These are phyloP conservation scores for Poronia punctata DNA, from an alignment of 495 filamentous ascomycete species.

Conservation along the genomic window DNA sequence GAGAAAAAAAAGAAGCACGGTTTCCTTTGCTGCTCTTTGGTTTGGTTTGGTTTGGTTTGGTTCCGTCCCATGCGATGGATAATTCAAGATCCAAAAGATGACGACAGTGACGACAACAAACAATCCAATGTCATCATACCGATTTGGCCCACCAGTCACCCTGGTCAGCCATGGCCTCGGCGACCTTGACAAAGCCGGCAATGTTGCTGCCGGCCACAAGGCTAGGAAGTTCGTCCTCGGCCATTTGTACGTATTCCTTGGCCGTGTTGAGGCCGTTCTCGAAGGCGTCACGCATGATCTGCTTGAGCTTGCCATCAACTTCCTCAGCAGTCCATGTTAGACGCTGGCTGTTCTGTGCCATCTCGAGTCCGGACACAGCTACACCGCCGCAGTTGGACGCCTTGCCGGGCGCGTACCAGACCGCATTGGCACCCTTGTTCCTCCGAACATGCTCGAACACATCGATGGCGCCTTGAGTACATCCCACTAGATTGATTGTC, in stretches of 20 bases:
- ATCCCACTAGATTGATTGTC: constrained; percentile 57
- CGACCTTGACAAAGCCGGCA: constrained; percentile 95
- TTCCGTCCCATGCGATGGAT: too few relatives aligned
- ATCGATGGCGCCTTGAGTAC: constrained; percentile 91
- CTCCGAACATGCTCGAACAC: constrained; percentile 79
- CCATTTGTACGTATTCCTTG: constrained; percentile 70
- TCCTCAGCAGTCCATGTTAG: constrained; percentile 80
- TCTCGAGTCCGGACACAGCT: constrained; percentile 94
- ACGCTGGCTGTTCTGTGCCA: constrained; percentile 93
- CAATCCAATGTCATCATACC: too few relatives aligned
- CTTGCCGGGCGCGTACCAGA: constrained; percentile 97
- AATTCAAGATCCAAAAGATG: too few relatives aligned
- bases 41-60: too few relatives aligned
- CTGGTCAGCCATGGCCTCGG: constrained; percentile 87
- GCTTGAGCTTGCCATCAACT: constrained; percentile 86
- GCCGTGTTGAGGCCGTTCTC: constrained; percentile 84
- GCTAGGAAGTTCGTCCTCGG: constrained; percentile 78
- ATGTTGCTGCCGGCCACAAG: constrained; percentile 93
- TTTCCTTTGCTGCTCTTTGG: too few relatives aligned
- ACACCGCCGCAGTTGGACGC: constrained; percentile 97
- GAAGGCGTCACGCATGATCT: constrained; percentile 93
- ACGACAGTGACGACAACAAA: too few relatives aligned
- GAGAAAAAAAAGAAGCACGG: too few relatives aligned
- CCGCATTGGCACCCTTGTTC: constrained; percentile 57
- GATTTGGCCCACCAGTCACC: constrained; percentile 95